These are phyloP conservation scores for Aspergillus mulundensis DNA, from an alignment of 495 filamentous ascomycete species.

Conservation along the genomic window DNA sequence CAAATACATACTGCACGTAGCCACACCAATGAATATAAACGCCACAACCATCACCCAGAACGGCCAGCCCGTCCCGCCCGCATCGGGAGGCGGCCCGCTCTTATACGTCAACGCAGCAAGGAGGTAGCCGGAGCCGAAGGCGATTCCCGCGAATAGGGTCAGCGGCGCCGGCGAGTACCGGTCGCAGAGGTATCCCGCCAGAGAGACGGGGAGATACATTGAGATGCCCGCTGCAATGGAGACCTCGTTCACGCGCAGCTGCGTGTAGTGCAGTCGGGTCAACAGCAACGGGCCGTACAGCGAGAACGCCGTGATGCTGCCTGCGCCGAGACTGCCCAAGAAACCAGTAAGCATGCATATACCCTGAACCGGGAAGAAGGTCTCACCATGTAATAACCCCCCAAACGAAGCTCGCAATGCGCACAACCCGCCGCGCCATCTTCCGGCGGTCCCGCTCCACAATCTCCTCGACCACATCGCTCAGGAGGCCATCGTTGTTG, in stretches of 20 bases:
- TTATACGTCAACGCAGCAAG: constrained; percentile 77
- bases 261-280: constrained; percentile 75
- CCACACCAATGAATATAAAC: constrained; percentile 76
- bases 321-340: constrained; percentile 61
- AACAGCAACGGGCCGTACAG: constrained; percentile 89
- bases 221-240: constrained; percentile 78
- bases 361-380: background rate
- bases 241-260: constrained; percentile 86
- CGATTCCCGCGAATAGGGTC: constrained; percentile 60
- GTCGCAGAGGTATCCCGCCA: constrained; percentile 91
- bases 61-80: constrained; percentile 61
- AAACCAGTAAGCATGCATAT: background rate
- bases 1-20: constrained; percentile 83
- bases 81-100: constrained; percentile 53
- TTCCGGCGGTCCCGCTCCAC: constrained; percentile 52
- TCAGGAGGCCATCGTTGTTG: constrained; percentile 55
- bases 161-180: constrained; percentile 74
- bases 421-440: constrained; percentile 47
- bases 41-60: constrained; percentile 79
- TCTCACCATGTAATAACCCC: constrained; percentile 56
- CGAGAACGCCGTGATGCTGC: constrained; percentile 82
- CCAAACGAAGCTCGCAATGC: constrained; percentile 56
- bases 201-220: constrained; percentile 82
- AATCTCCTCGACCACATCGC: constrained; percentile 57
- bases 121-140: constrained; percentile 79